Evolutionary conservation across 2,329 filamentous ascomycete species (phyloP).

Genomic region (Ophiosphaerella narmari): DNA sequence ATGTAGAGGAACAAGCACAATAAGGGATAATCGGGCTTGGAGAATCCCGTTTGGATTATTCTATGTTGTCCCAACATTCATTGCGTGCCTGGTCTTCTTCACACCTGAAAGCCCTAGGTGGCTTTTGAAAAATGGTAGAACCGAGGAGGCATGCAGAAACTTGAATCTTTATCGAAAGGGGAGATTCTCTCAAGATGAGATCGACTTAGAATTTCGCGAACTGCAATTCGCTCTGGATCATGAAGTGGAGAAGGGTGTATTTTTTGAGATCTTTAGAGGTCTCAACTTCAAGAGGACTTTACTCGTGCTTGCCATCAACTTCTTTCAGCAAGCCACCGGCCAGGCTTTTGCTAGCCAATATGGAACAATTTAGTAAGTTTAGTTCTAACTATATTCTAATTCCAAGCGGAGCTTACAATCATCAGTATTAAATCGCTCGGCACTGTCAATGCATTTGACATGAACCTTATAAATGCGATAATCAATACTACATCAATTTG

Average conservation of each 20-base stretch:
- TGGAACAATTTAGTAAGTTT: constrained; percentile 7
- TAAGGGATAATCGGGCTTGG: constrained; percentile 5
- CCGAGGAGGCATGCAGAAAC: neutral
- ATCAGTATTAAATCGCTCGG: constrained; percentile 6
- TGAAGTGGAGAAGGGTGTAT: constrained; percentile 4
- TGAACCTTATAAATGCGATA: constrained; percentile 1
- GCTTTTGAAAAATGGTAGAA: constrained; percentile 5
- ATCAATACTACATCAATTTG: constrained; percentile 8
- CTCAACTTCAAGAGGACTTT: constrained; percentile 3
- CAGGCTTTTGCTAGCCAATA: constrained; percentile 12
- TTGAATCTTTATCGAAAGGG: constrained; percentile 1
- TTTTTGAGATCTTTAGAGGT: constrained; percentile 2
- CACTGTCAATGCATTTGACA: constrained; percentile 5
- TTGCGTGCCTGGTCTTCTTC: constrained; percentile 3
- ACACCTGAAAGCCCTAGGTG: constrained; percentile 9
- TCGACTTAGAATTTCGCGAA: constrained; percentile 2
- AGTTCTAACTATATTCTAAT: too few relatives aligned
- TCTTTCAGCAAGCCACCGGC: constrained; percentile 9
- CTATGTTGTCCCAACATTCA: constrained; percentile 6
- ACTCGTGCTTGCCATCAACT: constrained; percentile 6
- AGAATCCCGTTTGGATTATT: constrained; percentile 8
- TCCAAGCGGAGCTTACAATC: neutral
- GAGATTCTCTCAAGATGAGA: constrained; percentile 3
- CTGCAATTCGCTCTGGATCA: constrained; percentile 1
- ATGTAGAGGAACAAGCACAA: constrained; percentile 7